Evolutionary conservation across 2,329 filamentous ascomycete genomes (phyloP).

Genomic region (Pseudogymnoascus sp.): DNA sequence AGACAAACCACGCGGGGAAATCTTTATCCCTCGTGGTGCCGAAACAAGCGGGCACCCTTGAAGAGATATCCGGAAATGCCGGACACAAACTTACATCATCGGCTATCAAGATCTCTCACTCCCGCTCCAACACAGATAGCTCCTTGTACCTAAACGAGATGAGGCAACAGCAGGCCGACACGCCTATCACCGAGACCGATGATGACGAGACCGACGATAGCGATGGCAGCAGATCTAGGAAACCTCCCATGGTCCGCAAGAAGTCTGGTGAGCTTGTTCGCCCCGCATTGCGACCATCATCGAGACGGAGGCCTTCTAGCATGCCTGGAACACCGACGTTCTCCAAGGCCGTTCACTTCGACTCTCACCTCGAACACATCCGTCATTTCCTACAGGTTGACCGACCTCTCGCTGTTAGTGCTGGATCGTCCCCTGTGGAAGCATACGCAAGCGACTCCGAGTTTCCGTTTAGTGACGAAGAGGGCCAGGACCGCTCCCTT

Average conservation of each 20-base stretch:
- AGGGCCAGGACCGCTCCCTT: constrained; percentile 34
- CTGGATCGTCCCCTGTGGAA: constrained; percentile 84
- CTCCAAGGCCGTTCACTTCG: constrained; percentile 96
- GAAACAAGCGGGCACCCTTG: constrained; percentile 27
- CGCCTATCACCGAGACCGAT: constrained; percentile 43
- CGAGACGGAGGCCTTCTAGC: constrained; percentile 76
- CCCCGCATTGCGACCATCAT: constrained; percentile 74
- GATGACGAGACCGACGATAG: constrained; percentile 51
- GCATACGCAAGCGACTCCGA: constrained; percentile 79
- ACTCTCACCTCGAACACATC: constrained; percentile 91
- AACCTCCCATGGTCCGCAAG: constrained; percentile 92
- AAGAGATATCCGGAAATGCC: constrained; percentile 20
- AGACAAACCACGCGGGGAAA: constrained; percentile 22
- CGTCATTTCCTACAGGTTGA: constrained; percentile 93
- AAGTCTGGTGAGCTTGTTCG: constrained; percentile 96
- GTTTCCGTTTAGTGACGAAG: constrained; percentile 68
- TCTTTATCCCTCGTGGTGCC: constrained; percentile 31
- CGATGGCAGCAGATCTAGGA: constrained; percentile 53
- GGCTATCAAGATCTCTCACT: constrained; percentile 24
- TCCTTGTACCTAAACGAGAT: constrained; percentile 34
- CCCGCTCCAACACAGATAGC: constrained; percentile 38
- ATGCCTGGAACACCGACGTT: constrained; percentile 97
- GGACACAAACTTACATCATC: constrained; percentile 10
- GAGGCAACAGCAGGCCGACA: constrained; percentile 17
- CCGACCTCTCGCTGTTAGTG: constrained; percentile 89